Base-by-base conservation (phyloP, 805 yeast species). In the Ogataea saltuana region DNA sequence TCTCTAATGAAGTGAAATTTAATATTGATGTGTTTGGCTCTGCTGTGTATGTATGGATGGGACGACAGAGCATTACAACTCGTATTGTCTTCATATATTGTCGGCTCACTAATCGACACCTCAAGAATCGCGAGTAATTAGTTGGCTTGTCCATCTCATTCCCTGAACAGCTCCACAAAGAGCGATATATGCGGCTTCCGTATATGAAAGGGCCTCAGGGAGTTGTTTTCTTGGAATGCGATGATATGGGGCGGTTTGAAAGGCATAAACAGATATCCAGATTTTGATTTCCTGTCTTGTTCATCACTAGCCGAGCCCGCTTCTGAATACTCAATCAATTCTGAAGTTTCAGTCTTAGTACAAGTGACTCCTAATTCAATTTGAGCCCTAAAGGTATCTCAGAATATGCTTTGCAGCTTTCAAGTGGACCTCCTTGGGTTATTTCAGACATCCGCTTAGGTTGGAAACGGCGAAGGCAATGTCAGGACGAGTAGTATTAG, bases 111-210 rank as follows among this genome's bases (percentile, higher is more conserved):
- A n/a, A n/a, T n/a, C n/a, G n/a, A n/a, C n/a, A n/a, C n/a, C n/a
- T n/a, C n/a, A n/a, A n/a, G n/a, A n/a, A n/a, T n/a, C n/a, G n/a
- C n/a, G n/a, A n/a, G n/a, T n/a, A n/a, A n/a, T n/a, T n/a, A n/a
- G n/a, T n/a, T n/a, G n/a, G n/a, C n/a, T n/a, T n/a, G n/a, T n/a
- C n/a, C n/a, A n/a, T n/a, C n/a, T n/a, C n/a, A n/a, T n/a, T n/a
- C n/a, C n/a, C n/a, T n/a, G n/a, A n/a, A n/a, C n/a, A n/a, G n/a
- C n/a, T n/a, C n/a, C n/a, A n/a, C n/a, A n/a, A n/a, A n/a, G n/a
- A n/a, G 45, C 47, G 25, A 50, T 37, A 21, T 46, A 46, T 29
- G 52, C 52, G 21, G 53, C 49, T 41, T 48, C 51, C 9, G 56
- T 48, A 4, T 49, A 30, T 1, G 49, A 45, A 4, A 38, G 13